phyloP scores from a whole-genome alignment of 768 basidiomycete genomes.

The Nevesoporus exiguus region DNA sequence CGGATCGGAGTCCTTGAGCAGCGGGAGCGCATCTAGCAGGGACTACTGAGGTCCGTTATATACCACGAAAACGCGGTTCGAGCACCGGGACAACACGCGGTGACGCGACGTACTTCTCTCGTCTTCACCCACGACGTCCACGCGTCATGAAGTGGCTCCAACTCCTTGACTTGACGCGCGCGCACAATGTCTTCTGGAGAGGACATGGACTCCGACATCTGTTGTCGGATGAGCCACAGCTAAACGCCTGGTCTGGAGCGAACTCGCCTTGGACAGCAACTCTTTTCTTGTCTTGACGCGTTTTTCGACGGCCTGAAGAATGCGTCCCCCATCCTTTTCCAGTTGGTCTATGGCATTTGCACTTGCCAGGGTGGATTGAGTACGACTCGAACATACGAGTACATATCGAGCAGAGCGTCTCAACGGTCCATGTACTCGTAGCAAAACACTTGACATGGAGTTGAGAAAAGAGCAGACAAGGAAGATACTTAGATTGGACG shows the following conservation, averaged over 20 bases:
- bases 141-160: slow-evolving; percentile 61
- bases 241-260: not conserved
- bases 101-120: slow-evolving; percentile 48
- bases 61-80: slow-evolving; percentile 1
- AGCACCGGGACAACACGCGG: not conserved
- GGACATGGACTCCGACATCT: slow-evolving; percentile 55
- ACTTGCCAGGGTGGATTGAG: slow-evolving; percentile 10
- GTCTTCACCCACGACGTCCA: slow-evolving; percentile 65
- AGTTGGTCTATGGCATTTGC: slow-evolving; percentile 24
- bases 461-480: not conserved
- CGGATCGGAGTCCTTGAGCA: slow-evolving; percentile 72
- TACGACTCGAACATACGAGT: slow-evolving; percentile 7
- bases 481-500: not conserved
- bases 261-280: slow-evolving; percentile 43
- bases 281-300: slow-evolving; percentile 49
- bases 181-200: slow-evolving; percentile 54
- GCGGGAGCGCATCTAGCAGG: slow-evolving; percentile 54
- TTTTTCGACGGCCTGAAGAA: slow-evolving; percentile 53
- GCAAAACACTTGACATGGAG: slow-evolving; percentile 11
- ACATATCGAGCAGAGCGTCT: slow-evolving; percentile 11
- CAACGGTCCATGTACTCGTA: slow-evolving; percentile 15
- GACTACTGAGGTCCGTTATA: slow-evolving; percentile 46
- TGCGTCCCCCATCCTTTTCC: slow-evolving; percentile 44
- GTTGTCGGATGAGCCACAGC: slow-evolving; percentile 15
- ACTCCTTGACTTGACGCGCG: slow-evolving; percentile 63